Evolutionary conservation across 192 early-diverging fungal species (phyloP).

Genomic region (Oehlia diaphana): DNA sequence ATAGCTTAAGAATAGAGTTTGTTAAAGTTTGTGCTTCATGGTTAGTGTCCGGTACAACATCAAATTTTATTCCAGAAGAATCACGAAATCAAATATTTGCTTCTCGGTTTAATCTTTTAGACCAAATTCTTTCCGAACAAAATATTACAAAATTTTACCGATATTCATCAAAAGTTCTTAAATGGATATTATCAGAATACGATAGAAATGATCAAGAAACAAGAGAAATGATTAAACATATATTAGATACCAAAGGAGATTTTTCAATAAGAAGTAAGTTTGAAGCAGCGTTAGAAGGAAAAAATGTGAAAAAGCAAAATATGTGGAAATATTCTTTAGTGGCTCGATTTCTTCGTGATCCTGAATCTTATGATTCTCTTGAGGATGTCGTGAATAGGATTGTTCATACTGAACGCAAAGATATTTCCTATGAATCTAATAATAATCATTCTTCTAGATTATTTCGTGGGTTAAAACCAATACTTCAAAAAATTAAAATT

Average conservation of each 20-base stretch:
- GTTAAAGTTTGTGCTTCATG: slow-evolving; percentile 26
- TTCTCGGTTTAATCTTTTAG: background rate
- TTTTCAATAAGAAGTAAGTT: slow-evolving; percentile 4
- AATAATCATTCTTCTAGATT: background rate
- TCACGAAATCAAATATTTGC: slow-evolving; percentile 5
- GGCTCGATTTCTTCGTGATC: slow-evolving; percentile 1
- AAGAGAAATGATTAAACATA: background rate
- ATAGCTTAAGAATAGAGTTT: slow-evolving; percentile 1
- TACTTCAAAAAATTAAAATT: background rate
- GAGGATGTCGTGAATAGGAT: slow-evolving; percentile 1
- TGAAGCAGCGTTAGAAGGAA: slow-evolving; percentile 3
- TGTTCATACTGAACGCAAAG: background rate
- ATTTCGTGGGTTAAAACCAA: background rate
- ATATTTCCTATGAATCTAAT: background rate
- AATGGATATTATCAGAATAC: slow-evolving; percentile 16
- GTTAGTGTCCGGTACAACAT: slow-evolving; percentile 14
- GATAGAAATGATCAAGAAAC: background rate
- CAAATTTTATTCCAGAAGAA: background rate
- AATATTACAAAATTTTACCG: slow-evolving; percentile 1
- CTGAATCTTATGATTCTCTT: background rate
- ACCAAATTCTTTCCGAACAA: background rate
- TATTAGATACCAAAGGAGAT: slow-evolving; percentile 8
- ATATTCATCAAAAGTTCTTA: slow-evolving; percentile 7
- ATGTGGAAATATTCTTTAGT: slow-evolving; percentile 20
- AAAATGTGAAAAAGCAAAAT: background rate